Evolutionary conservation across 2,329 filamentous ascomycete genomes (phyloP).

Genomic region (Kalmusia sp.): DNA sequence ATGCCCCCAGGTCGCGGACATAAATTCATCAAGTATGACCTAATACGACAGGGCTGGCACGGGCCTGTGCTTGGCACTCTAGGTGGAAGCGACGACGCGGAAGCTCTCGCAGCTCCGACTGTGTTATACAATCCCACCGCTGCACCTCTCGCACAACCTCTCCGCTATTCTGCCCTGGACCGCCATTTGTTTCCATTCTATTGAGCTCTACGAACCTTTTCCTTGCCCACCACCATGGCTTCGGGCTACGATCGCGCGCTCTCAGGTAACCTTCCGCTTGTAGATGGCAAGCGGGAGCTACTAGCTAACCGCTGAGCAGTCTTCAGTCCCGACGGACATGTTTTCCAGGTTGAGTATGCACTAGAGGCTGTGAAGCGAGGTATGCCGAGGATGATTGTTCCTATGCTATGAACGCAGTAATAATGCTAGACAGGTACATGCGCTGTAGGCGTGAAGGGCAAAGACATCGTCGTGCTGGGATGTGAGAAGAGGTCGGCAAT

Average conservation of each 20-base stretch:
- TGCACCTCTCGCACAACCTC: slow-evolving; percentile 17
- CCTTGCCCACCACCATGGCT: slow-evolving; percentile 66
- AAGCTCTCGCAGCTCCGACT: slow-evolving; percentile 45
- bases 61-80: slow-evolving; percentile 39
- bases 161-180: not conserved
- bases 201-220: not conserved
- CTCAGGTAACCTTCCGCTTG: slow-evolving; percentile 73
- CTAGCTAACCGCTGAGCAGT: slow-evolving; percentile 66
- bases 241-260: slow-evolving; percentile 99
- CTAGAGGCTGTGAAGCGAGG: slow-evolving; percentile 98
- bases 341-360: slow-evolving; percentile 99
- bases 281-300: slow-evolving; percentile 27
- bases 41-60: slow-evolving; percentile 32
- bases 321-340: slow-evolving; percentile 98
- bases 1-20: slow-evolving; percentile 15
- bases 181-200: slow-evolving; percentile 1
- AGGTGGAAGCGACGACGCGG: slow-evolving; percentile 49
- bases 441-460: slow-evolving; percentile 95
- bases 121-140: slow-evolving; percentile 28
- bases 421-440: slow-evolving; percentile 75
- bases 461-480: slow-evolving; percentile 91
- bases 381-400: slow-evolving; percentile 46
- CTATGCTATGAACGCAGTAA: slow-evolving; percentile 1
- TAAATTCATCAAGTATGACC: slow-evolving; percentile 32
- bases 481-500: slow-evolving; percentile 99